Evolutionary conservation across 306 rosid species (phyloP).

Genomic region (Quercus parvula): DNA sequence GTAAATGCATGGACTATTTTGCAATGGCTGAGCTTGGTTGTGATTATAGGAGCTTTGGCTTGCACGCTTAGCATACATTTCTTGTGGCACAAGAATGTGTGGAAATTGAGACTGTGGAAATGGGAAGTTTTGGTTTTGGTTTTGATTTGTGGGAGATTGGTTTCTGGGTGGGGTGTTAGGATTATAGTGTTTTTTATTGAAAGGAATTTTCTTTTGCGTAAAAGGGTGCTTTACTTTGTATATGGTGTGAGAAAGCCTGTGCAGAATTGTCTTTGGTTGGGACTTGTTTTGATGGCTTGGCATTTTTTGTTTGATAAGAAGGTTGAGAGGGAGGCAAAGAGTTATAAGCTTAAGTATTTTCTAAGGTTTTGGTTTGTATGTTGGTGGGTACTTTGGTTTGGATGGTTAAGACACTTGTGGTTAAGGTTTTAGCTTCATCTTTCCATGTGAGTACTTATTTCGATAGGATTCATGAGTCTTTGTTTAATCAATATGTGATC

Average conservation of each 20-base stretch:
- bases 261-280: slow-evolving; percentile 76
- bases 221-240: slow-evolving; percentile 74
- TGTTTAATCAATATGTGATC: slow-evolving; percentile 75
- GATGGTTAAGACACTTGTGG: slow-evolving; percentile 69
- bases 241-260: slow-evolving; percentile 73
- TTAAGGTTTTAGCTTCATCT: slow-evolving; percentile 78
- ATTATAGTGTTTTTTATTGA: slow-evolving; percentile 59
- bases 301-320: slow-evolving; percentile 59
- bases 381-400: slow-evolving; percentile 64
- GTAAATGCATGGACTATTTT: slow-evolving; percentile 41
- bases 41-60: slow-evolving; percentile 43
- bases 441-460: slow-evolving; percentile 81
- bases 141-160: slow-evolving; percentile 74
- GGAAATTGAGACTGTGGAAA: slow-evolving; percentile 70
- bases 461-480: slow-evolving; percentile 79
- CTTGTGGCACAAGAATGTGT: slow-evolving; percentile 37
- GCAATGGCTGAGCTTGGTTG: slow-evolving; percentile 67
- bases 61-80: slow-evolving; percentile 41
- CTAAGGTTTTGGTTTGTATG: slow-evolving; percentile 60
- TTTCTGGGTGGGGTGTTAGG: slow-evolving; percentile 72
- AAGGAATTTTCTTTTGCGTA: slow-evolving; percentile 70
- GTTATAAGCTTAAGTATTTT: slow-evolving; percentile 30
- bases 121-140: slow-evolving; percentile 80
- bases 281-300: slow-evolving; percentile 77
- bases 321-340: slow-evolving; percentile 53